A percentile compares a stretch with the other conserved stretches of the same genome.
Conservation (phyloP, 148 eudicot genomes). For the Chenopodium formosanum region DNA sequence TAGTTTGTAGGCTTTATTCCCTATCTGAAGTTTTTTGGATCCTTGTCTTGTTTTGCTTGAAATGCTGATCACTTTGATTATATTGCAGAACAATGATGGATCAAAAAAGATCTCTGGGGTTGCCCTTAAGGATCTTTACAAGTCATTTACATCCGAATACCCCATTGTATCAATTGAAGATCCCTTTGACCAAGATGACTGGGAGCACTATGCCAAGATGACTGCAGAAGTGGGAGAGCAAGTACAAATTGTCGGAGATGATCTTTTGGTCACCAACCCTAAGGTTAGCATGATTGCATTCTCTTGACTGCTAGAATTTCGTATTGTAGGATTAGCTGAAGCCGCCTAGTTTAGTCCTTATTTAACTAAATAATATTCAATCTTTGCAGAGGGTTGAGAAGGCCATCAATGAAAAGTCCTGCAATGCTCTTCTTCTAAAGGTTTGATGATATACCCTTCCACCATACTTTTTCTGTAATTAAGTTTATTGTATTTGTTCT, state of each 20-base stretch:
- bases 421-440: conserved; percentile 99
- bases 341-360: background rate
- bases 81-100: conserved; percentile 80
- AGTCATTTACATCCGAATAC: conserved; percentile 77
- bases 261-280: conserved; percentile 96
- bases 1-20: background rate
- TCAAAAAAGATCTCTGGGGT: conserved; percentile 79
- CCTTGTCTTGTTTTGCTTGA: background rate
- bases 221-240: conserved; percentile 70
- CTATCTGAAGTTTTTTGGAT: background rate
- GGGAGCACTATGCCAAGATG: conserved; percentile 82
- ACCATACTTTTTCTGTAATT: background rate
- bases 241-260: conserved; percentile 97
- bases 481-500: no score
- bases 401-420: conserved; percentile 76
- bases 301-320: background rate
- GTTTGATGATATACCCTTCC: conserved; percentile 27
- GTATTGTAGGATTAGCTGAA: background rate
- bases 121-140: conserved; percentile 89
- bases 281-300: conserved; percentile 48
- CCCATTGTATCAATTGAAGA: conserved; percentile 96
- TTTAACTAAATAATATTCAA: background rate
- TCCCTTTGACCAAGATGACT: conserved; percentile 98
- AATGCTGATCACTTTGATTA: background rate
- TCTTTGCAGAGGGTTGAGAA: conserved; percentile 78